Evolutionary conservation across 352 stramenopile species (phyloP), one percentile per base, ranked within the genome.

Genomic region (Plasmopara halstedii): DNA sequence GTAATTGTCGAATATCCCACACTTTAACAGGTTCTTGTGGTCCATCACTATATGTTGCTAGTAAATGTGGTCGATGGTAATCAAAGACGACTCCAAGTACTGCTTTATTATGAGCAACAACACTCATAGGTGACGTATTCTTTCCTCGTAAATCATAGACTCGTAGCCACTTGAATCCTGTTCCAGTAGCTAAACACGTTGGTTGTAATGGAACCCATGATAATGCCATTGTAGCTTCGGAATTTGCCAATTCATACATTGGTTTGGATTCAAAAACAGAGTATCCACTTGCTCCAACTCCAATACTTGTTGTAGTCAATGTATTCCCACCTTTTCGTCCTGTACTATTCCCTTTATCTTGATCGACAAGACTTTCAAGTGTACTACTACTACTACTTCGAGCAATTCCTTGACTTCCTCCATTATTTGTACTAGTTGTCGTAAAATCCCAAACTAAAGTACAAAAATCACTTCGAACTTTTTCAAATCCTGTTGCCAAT

Each of bases 381-480:
- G 56, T 67, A 0, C 51, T 40, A 19, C 46, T 47, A 42, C 41
- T 66, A 26, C 39, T 51, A 13, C 62, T 63, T 18, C 35, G 50
- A 0, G 56, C 53, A 8, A 65, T 37, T 1, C 43, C 58, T 14
- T 29, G 35, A 2, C 22, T 26, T 0, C 53, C 42, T n/a, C 15
- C 6, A 46, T 23, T 18, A 18, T 37, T 13, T 45, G 44, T 31
- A 9, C 31, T 50, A n/a, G 60, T 67, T 33, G 65, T 69, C 21
- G 85, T 85, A 17, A 93, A 56, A 43, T 93, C 82, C 82, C 82
- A 93, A 25, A 93, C 82, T 2, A 93, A 56, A 18, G 82, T 88
- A 33, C 82, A 93, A 32, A 79, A 90, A 48, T 91, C 82, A 39
- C 74, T 88, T 32, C 82, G 77, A 19, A 94, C 79, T 58, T 94